A percentile compares a stretch with the other conserved stretches of the same genome.
phyloP scores from a whole-genome alignment of 495 filamentous ascomycete species.

The Neurospora sp. region DNA sequence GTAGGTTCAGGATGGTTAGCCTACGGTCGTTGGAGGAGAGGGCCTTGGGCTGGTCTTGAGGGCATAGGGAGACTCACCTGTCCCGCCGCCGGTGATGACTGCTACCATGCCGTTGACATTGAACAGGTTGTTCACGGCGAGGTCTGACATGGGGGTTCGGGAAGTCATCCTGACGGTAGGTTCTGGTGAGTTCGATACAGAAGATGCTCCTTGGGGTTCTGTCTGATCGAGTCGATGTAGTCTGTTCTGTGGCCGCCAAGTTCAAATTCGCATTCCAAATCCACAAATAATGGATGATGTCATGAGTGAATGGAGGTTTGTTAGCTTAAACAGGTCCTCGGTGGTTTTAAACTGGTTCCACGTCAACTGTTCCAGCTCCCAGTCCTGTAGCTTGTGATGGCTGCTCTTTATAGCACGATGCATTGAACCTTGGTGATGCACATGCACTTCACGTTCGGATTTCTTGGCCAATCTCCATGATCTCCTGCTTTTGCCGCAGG shows the following conservation, averaged over 20 bases:
- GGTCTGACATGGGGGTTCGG: not conserved
- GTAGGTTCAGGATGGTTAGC: not conserved
- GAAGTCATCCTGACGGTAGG: not conserved
- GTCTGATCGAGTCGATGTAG: not conserved
- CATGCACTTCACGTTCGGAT: not conserved
- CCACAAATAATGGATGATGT: not conserved
- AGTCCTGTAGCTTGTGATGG: not conserved
- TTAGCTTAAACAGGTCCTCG: not conserved
- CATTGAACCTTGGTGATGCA: not conserved
- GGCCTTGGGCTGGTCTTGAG: not conserved
- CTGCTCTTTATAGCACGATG: not conserved
- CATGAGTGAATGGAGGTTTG: not conserved
- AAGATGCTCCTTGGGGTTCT: not conserved
- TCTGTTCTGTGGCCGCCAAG: not conserved
- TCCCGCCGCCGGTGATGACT: slow-evolving; percentile 52
- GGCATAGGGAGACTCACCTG: slow-evolving; percentile 26
- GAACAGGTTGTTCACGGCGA: slow-evolving; percentile 30
- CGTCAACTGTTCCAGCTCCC: not conserved
- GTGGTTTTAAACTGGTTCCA: not conserved
- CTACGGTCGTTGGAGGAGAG: no score
- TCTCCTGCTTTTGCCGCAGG: not conserved
- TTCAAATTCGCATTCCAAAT: not conserved
- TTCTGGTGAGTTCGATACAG: not conserved
- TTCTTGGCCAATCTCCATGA: not conserved
- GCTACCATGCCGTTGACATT: slow-evolving; percentile 50